Evolutionary conservation across 192 early-diverging fungal genomes (phyloP).

Genomic region (Coemansia sp.): DNA sequence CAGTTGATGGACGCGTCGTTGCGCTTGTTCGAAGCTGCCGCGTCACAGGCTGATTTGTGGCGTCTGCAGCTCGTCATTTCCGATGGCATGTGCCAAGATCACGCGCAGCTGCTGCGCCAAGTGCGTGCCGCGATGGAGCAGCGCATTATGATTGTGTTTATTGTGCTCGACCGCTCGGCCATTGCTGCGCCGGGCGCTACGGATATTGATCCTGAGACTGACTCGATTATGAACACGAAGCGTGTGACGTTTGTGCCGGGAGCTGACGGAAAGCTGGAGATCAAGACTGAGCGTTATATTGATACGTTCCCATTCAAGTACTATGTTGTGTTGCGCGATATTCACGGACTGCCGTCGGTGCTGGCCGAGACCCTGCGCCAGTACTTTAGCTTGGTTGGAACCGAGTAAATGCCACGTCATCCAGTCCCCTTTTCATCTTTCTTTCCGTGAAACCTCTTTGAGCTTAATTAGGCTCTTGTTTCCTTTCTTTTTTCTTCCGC

Average conservation of each 20-base stretch:
- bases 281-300: constrained; percentile 82
- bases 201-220: constrained; percentile 38
- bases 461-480: constrained; percentile 8
- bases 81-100: constrained; percentile 96
- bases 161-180: constrained; percentile 77
- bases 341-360: constrained; percentile 83
- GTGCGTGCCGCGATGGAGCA: constrained; percentile 84
- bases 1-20: constrained; percentile 85
- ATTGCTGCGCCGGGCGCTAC: constrained; percentile 9
- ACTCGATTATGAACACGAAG: constrained; percentile 87
- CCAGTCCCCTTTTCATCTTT: not conserved
- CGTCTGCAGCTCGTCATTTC: constrained; percentile 95
- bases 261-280: constrained; percentile 58
- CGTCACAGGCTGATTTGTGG: constrained; percentile 75
- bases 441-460: not conserved
- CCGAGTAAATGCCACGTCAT: constrained; percentile 25
- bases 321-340: constrained; percentile 88
- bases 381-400: constrained; percentile 84
- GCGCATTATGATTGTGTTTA: constrained; percentile 93
- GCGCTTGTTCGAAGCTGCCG: constrained; percentile 67
- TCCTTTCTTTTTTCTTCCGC: not conserved
- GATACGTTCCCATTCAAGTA: constrained; percentile 98
- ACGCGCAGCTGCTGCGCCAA: constrained; percentile 75
- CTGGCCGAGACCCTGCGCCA: constrained; percentile 92
- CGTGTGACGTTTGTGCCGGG: constrained; percentile 76